Evolutionary conservation across 2,329 filamentous ascomycete species (phyloP), one percentile per base, ranked within the genome.

Genomic region (Botrytis tulipae): DNA sequence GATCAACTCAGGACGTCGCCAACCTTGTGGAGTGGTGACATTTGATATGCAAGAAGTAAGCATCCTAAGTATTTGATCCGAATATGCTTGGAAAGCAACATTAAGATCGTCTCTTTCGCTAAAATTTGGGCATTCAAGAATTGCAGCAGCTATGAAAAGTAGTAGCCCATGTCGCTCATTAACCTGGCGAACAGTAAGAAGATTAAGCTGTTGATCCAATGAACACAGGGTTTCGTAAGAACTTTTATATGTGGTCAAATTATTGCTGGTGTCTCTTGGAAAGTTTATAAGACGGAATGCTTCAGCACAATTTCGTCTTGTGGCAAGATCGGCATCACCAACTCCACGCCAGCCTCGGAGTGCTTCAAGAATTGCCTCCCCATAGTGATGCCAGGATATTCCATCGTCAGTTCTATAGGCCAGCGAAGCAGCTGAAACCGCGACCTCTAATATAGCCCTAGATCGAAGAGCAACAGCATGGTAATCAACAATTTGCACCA

Each of bases 401-500:
- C 84, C 80, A 14, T 14, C 25, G 3, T 57, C 16, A 4, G 48
- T 42, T 29, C 25, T 42, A 14, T 80, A 78, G 44, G 90, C 88
- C 8, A 98, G 83, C n/a, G 83, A 84, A 0, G 93, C 89, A 0
- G 92, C 92, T 54, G 87, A 87, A 20, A 89, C 84, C 0, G 93
- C 90, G 18, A 98, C 93, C 65, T 95, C 89, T 59, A 90, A 87
- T 78, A 97, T 91, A 5, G 95, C 95, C 76, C 93, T 88, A 25
- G 92, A 91, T 37, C 95, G 88, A n/a, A 97, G 87, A 4, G 96
- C 95, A 32, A 99, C 94, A 54, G 93, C 89, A 81, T 97, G 94
- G 80, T 98, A 99, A 80, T 99, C 96, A 1, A 98, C 93, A 2
- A 89, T 88, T 80, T 98, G 96, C 0, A 98, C 94, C 2, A 98